phyloP scores from a whole-genome alignment of 164 flowering plant species.

The Hamamelis virginiana region DNA sequence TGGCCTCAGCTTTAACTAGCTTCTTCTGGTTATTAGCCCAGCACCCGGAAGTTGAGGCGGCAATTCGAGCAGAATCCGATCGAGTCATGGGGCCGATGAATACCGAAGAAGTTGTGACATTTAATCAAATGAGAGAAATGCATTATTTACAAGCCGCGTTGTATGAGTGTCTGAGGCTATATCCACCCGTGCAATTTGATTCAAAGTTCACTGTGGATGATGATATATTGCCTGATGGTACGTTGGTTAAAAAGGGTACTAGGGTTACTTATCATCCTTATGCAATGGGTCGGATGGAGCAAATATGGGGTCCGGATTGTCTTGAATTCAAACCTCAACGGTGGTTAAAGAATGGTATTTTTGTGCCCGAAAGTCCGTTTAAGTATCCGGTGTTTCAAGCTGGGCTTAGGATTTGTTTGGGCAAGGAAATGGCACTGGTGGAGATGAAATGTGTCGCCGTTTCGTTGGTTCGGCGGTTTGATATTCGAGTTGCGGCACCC shows the following conservation, averaged over 20 bases:
- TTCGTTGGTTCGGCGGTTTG: slow-evolving; percentile 46
- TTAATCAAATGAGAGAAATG: slow-evolving; percentile 50
- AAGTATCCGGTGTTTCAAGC: slow-evolving; percentile 77
- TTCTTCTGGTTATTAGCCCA: slow-evolving; percentile 40
- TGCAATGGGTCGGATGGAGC: slow-evolving; percentile 93
- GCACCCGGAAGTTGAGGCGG: slow-evolving; percentile 30
- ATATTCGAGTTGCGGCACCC: slow-evolving; percentile 27
- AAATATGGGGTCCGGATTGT: slow-evolving; percentile 72
- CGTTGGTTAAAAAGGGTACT: slow-evolving; percentile 52
- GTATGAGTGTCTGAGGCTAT: slow-evolving; percentile 67
- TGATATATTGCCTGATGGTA: slow-evolving; percentile 76
- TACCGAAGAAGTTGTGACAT: slow-evolving; percentile 16
- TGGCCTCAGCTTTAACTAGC: slow-evolving; percentile 47
- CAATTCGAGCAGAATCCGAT: slow-evolving; percentile 41
- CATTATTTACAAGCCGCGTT: slow-evolving; percentile 68
- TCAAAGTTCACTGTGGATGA: slow-evolving; percentile 60
- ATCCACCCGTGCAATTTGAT: slow-evolving; percentile 87
- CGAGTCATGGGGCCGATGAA: slow-evolving; percentile 29
- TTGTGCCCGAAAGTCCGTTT: slow-evolving; percentile 43
- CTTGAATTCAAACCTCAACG: slow-evolving; percentile 68
- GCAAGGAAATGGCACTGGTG: slow-evolving; percentile 63
- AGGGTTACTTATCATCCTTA: slow-evolving; percentile 85
- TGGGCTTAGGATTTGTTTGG: slow-evolving; percentile 61
- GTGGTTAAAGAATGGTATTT: slow-evolving; percentile 62
- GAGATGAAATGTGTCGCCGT: slow-evolving; percentile 54